Base-by-base conservation (phyloP, 1,284 basidiomycete genomes). In the Boletellus deceptivus region DNA sequence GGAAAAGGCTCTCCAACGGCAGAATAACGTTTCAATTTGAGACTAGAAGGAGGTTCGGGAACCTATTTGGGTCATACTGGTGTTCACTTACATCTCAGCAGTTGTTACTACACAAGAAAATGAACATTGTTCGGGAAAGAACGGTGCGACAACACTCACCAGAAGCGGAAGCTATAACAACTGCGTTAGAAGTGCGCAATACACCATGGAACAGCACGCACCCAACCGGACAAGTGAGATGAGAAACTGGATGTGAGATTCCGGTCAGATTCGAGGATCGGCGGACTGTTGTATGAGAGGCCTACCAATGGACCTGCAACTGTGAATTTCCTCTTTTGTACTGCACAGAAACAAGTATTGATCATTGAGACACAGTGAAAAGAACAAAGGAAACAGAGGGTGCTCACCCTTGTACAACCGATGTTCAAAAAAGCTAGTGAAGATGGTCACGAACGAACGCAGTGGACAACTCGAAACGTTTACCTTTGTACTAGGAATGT, bases 401-500 rank as follows among this genome's bases (percentile, higher is more conserved):
- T 36, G 59, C 60, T 1, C 14, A 67, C 61, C 39, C 59, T 29
- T 56, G 42, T 67, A 61, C 50, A 63, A 59, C 27, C 64, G 62
- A 41, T 59, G 24, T 8, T 52, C 49, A 36, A 63, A 63, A 48
- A 63, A 67, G 31, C 61, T 63, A n/a, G 38, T 36, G n/a, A 10
- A 42, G 8, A 17, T 8, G 16, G 34, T n/a, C 5, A 9, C 54
- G n/a, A 52, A 33, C 16, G 29, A 33, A 31, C 1, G 4, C 27
- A 13, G 3, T 3, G 1, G 7, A 16, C 5, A 16, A 6, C 14
- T 9, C 4, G 10, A 2, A 3, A 31, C 16, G 13, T 48, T 42
- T n/a, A 51, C 61, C 48, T 52, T 56, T 63, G 61, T 20, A 53
- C 55, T 9, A 67, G 36, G 24, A 64, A 67, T 13, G 62, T 63